These are phyloP conservation scores for Brettanomyces bruxellensis DNA, from an alignment of 805 yeast genomes.

Conservation along the genomic window DNA sequence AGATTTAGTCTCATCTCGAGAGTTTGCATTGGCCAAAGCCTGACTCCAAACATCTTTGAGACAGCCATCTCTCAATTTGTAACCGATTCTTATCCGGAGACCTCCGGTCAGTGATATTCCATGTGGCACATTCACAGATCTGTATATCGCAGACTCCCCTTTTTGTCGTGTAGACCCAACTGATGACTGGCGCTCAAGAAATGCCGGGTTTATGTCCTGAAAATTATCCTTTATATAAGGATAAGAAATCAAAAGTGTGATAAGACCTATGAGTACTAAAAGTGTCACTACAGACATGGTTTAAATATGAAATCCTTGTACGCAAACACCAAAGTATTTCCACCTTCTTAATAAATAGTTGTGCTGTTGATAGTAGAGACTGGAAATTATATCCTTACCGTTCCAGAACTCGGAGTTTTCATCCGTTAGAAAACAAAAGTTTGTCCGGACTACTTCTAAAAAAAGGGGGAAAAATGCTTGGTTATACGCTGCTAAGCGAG, in stretches of 20 bases:
- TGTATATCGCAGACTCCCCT: slow-evolving; percentile 66
- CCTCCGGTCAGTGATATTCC: slow-evolving; percentile 65
- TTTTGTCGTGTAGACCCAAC: slow-evolving; percentile 53
- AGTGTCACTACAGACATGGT: neutral
- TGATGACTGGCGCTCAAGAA: slow-evolving; percentile 56
- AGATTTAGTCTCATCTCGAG: slow-evolving; percentile 3
- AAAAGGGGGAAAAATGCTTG: no score
- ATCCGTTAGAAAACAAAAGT: no score
- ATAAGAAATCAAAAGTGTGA: slow-evolving; percentile 11
- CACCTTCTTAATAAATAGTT: no score
- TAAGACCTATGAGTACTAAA: neutral
- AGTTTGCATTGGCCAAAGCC: slow-evolving; percentile 15
- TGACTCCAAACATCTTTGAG: slow-evolving; percentile 66
- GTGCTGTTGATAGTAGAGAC: no score
- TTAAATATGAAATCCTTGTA: no score
- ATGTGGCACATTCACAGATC: slow-evolving; percentile 67
- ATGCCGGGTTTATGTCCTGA: slow-evolving; percentile 50
- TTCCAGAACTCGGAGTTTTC: no score
- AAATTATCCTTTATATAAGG: slow-evolving; percentile 23
- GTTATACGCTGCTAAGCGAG: no score
- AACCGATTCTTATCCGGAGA: slow-evolving; percentile 52
- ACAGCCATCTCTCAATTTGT: slow-evolving; percentile 65
- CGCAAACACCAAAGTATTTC: no score
- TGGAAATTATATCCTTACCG: no score
- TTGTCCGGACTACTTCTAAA: no score